phyloP scores from a whole-genome alignment of 352 stramenopile genomes.

The Pythium phragmitis region DNA sequence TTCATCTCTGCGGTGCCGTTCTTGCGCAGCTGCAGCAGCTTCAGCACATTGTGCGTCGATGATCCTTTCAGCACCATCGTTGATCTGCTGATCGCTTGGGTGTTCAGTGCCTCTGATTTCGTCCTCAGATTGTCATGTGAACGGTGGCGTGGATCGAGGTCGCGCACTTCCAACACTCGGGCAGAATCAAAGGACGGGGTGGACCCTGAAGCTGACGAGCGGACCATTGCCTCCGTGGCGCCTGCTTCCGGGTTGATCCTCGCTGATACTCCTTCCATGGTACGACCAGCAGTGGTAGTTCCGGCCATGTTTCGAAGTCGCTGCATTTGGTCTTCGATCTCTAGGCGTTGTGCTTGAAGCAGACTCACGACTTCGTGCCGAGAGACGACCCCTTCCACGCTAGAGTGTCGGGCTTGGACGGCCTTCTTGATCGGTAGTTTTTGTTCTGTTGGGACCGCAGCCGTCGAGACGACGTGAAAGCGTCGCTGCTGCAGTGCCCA shows the following conservation, averaged over 20 bases:
- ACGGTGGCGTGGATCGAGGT: constrained; percentile 5
- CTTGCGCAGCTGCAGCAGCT: constrained; percentile 52
- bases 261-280: not conserved
- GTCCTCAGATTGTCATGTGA: not conserved
- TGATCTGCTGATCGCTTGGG: not conserved
- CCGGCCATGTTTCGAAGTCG: not conserved
- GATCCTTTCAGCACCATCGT: constrained; percentile 10
- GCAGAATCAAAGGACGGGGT: not conserved
- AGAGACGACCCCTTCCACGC: constrained; percentile 20
- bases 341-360: constrained; percentile 16
- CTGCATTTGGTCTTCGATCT: constrained; percentile 25
- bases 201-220: not conserved
- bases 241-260: not conserved
- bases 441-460: not conserved
- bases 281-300: not conserved
- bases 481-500: constrained; percentile 31
- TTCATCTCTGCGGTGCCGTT: constrained; percentile 14
- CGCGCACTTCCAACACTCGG: not conserved
- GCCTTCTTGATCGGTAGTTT: constrained; percentile 14
- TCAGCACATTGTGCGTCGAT: constrained; percentile 45
- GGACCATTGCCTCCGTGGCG: not conserved
- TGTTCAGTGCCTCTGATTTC: not conserved
- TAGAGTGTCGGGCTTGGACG: constrained; percentile 13
- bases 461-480: constrained; percentile 9
- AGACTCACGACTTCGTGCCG: constrained; percentile 21